These are phyloP conservation scores for Coleophoma eucalyptorum DNA, from an alignment of 2,329 filamentous ascomycete genomes.

Conservation along the genomic window DNA sequence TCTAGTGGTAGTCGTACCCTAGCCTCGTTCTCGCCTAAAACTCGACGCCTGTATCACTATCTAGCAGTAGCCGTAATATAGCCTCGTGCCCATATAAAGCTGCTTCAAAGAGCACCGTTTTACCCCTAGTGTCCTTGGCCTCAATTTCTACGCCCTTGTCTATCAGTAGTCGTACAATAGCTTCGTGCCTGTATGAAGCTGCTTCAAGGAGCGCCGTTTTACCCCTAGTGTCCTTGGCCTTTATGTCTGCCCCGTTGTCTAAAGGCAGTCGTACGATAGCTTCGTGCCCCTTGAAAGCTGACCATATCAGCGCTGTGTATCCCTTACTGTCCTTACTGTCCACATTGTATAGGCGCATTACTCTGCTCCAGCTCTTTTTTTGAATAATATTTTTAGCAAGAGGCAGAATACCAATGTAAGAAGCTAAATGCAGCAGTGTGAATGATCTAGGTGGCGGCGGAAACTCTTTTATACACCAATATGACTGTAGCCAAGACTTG, in stretches of 20 bases:
- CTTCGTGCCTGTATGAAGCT: constrained; percentile 7
- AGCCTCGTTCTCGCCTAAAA: too few relatives aligned
- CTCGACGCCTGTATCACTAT: neutral
- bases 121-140: neutral
- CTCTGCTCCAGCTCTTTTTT: neutral
- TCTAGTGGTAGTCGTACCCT: too few relatives aligned
- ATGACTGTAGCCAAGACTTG: constrained; percentile 7
- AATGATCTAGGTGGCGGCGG: neutral
- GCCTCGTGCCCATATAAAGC: neutral
- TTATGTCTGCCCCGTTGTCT: neutral
- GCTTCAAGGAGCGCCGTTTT: constrained; percentile 6
- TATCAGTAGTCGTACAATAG: constrained; percentile 7
- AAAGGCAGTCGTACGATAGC: neutral
- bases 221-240: constrained; percentile 20
- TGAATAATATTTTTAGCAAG: constrained; percentile 8
- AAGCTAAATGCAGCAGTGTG: constrained; percentile 12
- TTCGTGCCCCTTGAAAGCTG: neutral
- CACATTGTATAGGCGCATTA: constrained; percentile 1
- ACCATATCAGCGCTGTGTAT: neutral
- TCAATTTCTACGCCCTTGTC: neutral
- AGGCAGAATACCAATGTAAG: constrained; percentile 8
- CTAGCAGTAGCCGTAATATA: neutral
- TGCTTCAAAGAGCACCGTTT: neutral
- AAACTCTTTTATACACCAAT: constrained; percentile 4
- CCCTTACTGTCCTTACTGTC: neutral